Evolutionary conservation across 2,329 filamentous ascomycete species (phyloP).

Genomic region (Chrysoporthe cubensis): DNA sequence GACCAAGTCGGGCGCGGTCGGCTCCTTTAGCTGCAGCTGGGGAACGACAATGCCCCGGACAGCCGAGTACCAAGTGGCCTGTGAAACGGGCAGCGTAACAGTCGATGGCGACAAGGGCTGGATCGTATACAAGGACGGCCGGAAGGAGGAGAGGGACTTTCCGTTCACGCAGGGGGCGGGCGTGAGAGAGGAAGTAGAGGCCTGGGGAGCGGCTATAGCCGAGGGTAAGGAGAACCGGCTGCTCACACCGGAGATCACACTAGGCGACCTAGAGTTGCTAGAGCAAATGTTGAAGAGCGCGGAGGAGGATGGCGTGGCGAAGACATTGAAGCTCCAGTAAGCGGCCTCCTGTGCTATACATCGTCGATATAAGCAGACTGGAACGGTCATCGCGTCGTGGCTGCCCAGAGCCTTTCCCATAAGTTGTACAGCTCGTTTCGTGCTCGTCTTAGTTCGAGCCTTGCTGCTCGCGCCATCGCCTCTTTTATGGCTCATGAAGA

Average conservation of each 20-base stretch:
- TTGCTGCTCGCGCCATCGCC: too few relatives aligned
- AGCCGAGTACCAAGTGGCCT: conserved; percentile 60
- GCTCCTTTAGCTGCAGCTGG: conserved; percentile 60
- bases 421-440: too few relatives aligned
- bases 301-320: conserved; percentile 45
- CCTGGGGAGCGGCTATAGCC: conserved; percentile 60
- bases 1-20: conserved; percentile 57
- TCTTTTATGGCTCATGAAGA: neutral
- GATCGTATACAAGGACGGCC: conserved; percentile 27
- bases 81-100: conserved; percentile 60
- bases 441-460: too few relatives aligned
- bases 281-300: conserved; percentile 55
- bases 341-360: neutral
- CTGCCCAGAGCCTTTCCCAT: neutral
- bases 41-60: conserved; percentile 56
- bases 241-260: conserved; percentile 60
- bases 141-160: conserved; percentile 34
- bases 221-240: conserved; percentile 52
- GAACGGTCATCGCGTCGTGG: neutral
- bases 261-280: conserved; percentile 64
- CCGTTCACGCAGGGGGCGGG: conserved; percentile 40
- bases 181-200: conserved; percentile 63
- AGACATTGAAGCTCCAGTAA: conserved; percentile 46
- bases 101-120: conserved; percentile 45
- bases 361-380: neutral